Percentiles rank a stretch among this genome's conserved stretches.
Evolutionary conservation across 2,329 filamentous ascomycete species (phyloP).

Genomic region (Chrysoporthe puriensis): DNA sequence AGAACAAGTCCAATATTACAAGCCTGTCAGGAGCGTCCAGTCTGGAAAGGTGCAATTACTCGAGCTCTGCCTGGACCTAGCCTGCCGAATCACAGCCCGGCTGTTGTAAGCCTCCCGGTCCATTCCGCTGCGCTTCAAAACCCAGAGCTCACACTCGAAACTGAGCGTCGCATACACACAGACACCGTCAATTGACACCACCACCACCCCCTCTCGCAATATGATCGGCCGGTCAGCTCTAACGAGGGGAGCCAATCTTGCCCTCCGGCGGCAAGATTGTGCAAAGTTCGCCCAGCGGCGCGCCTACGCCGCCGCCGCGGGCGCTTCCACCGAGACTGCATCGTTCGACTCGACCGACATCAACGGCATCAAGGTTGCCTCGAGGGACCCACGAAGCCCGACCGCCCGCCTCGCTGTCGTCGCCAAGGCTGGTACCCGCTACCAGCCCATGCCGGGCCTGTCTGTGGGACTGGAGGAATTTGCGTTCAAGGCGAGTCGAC

Average conservation of each 20-base stretch:
- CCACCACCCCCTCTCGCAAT: slow-evolving; percentile 55
- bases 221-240: slow-evolving; percentile 67
- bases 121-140: slow-evolving; percentile 28
- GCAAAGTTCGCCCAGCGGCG: slow-evolving; percentile 56
- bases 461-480: slow-evolving; percentile 91
- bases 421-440: slow-evolving; percentile 91
- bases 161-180: slow-evolving; percentile 34
- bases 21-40: not conserved
- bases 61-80: not conserved
- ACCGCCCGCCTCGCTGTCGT: slow-evolving; percentile 91
- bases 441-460: slow-evolving; percentile 86
- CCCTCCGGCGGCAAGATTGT: slow-evolving; percentile 60
- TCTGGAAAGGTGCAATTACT: slow-evolving; percentile 9
- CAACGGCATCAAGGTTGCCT: slow-evolving; percentile 88
- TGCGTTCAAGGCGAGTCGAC: slow-evolving; percentile 82
- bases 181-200: slow-evolving; percentile 54
- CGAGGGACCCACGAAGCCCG: slow-evolving; percentile 84
- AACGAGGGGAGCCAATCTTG: slow-evolving; percentile 61
- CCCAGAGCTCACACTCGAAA: slow-evolving; percentile 33
- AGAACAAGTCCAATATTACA: not conserved
- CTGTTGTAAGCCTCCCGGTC: slow-evolving; percentile 25
- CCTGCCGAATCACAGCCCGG: slow-evolving; percentile 26
- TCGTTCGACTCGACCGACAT: slow-evolving; percentile 87
- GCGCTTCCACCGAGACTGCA: slow-evolving; percentile 65
- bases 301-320: slow-evolving; percentile 62